These are phyloP conservation scores for Melastoma candidum DNA, from an alignment of 441 rosid species.

Conservation along the genomic window DNA sequence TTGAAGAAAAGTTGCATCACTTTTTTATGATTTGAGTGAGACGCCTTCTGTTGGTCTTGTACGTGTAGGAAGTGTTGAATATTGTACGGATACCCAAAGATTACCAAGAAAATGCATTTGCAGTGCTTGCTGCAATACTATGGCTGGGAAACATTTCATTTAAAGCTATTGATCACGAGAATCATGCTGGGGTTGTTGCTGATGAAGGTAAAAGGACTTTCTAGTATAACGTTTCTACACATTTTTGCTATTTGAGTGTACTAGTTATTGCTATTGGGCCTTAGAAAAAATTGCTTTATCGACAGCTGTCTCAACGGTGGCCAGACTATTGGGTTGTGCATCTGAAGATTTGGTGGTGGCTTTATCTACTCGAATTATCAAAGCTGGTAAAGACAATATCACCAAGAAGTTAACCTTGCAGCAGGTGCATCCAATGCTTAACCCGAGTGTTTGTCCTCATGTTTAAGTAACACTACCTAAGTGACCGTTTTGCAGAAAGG, in stretches of 20 bases:
- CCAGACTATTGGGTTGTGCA: constrained; percentile 67
- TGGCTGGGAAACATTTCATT: constrained; percentile 90
- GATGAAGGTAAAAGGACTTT: constrained; percentile 51
- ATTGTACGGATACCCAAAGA: constrained; percentile 54
- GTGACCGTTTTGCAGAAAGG: background rate
- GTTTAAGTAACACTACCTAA: background rate
- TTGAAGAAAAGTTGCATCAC: too few species aligned
- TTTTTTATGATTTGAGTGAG: constrained; percentile 3
- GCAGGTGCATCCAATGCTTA: constrained; percentile 37
- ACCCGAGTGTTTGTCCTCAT: too few species aligned
- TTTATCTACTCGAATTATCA: constrained; percentile 63
- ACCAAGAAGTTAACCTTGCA: constrained; percentile 62
- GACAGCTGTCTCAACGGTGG: constrained; percentile 63
- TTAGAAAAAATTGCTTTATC: constrained; percentile 12
- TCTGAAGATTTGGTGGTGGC: constrained; percentile 46
- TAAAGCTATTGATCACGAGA: constrained; percentile 61
- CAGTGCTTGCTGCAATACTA: constrained; percentile 75
- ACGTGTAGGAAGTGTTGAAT: constrained; percentile 69
- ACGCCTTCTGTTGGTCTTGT: constrained; percentile 9
- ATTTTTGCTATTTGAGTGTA: too few species aligned
- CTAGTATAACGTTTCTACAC: too few species aligned
- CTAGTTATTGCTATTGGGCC: too few species aligned
- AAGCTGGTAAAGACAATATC: constrained; percentile 63
- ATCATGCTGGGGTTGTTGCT: constrained; percentile 69
- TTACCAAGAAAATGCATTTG: constrained; percentile 67